Conservation (phyloP, 1,284 basidiomycete genomes). For the Tilletia caries region DNA sequence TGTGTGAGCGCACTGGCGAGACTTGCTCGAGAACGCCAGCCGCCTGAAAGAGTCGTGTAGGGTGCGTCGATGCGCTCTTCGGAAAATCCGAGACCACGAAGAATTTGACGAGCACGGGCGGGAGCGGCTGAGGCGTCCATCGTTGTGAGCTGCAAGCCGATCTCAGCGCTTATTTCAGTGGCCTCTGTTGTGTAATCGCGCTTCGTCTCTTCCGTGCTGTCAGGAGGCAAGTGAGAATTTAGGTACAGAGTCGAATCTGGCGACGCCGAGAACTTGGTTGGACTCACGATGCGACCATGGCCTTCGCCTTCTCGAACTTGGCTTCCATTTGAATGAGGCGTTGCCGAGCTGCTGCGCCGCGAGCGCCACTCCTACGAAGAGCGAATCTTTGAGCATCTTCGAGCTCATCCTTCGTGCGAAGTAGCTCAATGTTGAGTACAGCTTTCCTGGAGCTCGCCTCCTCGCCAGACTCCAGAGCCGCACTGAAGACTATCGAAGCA, state of each 20-base stretch:
- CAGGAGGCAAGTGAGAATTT: neutral
- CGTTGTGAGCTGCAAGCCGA: conserved; percentile 36
- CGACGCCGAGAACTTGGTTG: neutral
- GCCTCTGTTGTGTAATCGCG: conserved; percentile 45
- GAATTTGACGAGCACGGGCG: conserved; percentile 62
- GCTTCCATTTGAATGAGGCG: conserved; percentile 61
- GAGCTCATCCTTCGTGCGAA: conserved; percentile 55
- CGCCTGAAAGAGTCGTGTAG: conserved; percentile 64
- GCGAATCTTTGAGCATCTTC: conserved; percentile 62
- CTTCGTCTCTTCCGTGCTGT: conserved; percentile 19
- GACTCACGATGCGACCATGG: neutral
- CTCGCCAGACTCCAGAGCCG: conserved; percentile 47
- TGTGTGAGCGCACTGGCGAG: conserved; percentile 58
- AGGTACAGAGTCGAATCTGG: neutral
- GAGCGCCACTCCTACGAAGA: conserved; percentile 62
- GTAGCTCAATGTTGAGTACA: conserved; percentile 38
- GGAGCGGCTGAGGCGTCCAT: conserved; percentile 59
- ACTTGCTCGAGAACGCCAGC: conserved; percentile 66
- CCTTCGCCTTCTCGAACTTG: conserved; percentile 47
- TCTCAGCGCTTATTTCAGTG: conserved; percentile 52
- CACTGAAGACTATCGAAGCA: conserved; percentile 36
- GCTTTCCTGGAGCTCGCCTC: conserved; percentile 35
- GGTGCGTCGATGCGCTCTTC: conserved; percentile 59
- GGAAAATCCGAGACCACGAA: conserved; percentile 67
- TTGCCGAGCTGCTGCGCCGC: conserved; percentile 64